Evolutionary conservation across 257 asterid species (phyloP).

Genomic region (Solanum arcanum): DNA sequence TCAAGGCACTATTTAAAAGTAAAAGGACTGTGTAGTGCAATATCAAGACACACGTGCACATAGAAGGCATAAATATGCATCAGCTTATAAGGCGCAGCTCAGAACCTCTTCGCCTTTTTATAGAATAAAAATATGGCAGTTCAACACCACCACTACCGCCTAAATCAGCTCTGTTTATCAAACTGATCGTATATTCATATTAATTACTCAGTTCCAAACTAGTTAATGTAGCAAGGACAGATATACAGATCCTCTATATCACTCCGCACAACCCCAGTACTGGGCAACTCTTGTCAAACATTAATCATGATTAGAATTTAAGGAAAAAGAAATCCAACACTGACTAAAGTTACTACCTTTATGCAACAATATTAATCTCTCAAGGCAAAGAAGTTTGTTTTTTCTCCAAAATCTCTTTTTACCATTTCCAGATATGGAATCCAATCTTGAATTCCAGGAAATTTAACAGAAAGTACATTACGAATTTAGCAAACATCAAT

Average conservation of each 20-base stretch:
- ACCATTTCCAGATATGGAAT: neutral
- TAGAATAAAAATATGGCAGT: neutral
- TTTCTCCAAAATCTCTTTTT: neutral
- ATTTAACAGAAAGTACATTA: neutral
- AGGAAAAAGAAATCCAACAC: neutral
- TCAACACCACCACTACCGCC: neutral
- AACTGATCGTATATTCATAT: neutral
- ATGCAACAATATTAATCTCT: neutral
- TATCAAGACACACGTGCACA: neutral
- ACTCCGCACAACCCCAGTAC: neutral
- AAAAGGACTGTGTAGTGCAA: neutral
- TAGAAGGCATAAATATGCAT: neutral
- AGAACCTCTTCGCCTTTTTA: neutral
- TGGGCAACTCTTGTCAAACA: neutral
- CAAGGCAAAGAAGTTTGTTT: neutral
- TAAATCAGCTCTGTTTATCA: neutral
- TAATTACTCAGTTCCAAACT: neutral
- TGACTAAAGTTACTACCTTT: neutral
- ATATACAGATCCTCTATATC: neutral
- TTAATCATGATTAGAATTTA: neutral
- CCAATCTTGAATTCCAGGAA: neutral
- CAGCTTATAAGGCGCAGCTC: neutral
- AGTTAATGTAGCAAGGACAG: neutral
- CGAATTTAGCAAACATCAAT: neutral
- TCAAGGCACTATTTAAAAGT: neutral